These are phyloP conservation scores for Jaltomata sinuosa DNA, from an alignment of 257 asterid genomes.

Conservation along the genomic window DNA sequence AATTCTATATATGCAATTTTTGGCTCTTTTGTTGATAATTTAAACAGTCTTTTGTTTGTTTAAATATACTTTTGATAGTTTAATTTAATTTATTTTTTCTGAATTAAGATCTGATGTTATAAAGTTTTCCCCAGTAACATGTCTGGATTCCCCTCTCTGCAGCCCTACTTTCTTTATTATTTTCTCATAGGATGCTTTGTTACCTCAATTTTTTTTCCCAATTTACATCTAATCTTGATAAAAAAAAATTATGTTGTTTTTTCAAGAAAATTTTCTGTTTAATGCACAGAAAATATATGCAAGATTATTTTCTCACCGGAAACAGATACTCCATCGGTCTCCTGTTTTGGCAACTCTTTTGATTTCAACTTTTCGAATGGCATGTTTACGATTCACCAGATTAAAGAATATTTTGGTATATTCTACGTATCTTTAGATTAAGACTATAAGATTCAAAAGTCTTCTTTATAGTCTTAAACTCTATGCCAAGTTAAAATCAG, in stretches of 20 bases:
- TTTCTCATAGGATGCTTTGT: background rate
- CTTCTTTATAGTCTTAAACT: no score
- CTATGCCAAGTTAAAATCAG: background rate
- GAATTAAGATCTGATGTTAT: background rate
- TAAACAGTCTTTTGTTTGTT: background rate
- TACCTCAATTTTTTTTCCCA: background rate
- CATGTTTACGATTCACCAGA: no score
- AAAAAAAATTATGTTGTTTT: no score
- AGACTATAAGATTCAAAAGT: no score
- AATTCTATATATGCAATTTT: background rate
- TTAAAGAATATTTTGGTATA: no score
- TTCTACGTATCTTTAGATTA: no score
- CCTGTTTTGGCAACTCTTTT: no score
- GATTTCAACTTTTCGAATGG: no score
- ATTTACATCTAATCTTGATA: background rate
- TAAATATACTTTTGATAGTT: background rate
- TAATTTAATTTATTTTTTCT: background rate
- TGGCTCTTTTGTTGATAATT: background rate
- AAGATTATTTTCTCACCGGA: background rate
- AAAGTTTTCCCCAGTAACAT: background rate
- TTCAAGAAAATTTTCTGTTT: no score
- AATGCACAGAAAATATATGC: background rate
- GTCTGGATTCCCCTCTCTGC: background rate
- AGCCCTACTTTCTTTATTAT: background rate
- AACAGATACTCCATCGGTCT: no score